A percentile compares a stretch with the other conserved stretches of the same genome.
Conservation (phyloP, 208 protist genomes). For the Acanthamoeba quina region DNA sequence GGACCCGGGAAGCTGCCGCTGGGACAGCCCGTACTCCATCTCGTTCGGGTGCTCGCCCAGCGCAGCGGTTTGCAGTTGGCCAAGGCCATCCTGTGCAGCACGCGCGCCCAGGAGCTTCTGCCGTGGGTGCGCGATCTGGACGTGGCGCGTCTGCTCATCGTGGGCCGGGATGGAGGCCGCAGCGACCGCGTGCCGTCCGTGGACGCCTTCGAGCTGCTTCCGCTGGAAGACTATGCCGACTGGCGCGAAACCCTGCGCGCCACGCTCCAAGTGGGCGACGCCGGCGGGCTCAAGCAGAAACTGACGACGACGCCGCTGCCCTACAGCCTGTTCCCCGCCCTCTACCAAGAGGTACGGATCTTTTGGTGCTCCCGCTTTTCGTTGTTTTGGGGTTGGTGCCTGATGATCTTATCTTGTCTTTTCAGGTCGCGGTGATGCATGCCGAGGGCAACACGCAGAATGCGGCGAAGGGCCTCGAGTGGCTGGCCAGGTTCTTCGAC, state of each 20-base stretch:
- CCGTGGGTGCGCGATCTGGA: not conserved
- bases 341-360: not conserved
- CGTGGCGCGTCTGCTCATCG: not conserved
- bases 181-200: slow-evolving; percentile 15
- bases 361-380: too few species aligned
- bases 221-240: not conserved
- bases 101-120: not conserved
- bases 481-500: not conserved
- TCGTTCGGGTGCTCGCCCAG: slow-evolving; percentile 16
- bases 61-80: slow-evolving; percentile 4
- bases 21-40: not conserved
- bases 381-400: not conserved
- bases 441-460: not conserved
- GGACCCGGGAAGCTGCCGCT: not conserved
- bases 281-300: not conserved
- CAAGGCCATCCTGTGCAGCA: slow-evolving; percentile 38
- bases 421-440: not conserved
- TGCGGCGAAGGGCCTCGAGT: not conserved
- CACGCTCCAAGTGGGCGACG: not conserved
- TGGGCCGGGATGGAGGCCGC: not conserved
- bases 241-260: not conserved
- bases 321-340: slow-evolving; percentile 11
- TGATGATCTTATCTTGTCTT: not conserved
- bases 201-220: slow-evolving; percentile 7
- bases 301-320: not conserved